Percentiles rank a stretch among this genome's conserved stretches.
phyloP scores from a whole-genome alignment of 2,329 filamentous ascomycete genomes.

The Boeremia exigua region DNA sequence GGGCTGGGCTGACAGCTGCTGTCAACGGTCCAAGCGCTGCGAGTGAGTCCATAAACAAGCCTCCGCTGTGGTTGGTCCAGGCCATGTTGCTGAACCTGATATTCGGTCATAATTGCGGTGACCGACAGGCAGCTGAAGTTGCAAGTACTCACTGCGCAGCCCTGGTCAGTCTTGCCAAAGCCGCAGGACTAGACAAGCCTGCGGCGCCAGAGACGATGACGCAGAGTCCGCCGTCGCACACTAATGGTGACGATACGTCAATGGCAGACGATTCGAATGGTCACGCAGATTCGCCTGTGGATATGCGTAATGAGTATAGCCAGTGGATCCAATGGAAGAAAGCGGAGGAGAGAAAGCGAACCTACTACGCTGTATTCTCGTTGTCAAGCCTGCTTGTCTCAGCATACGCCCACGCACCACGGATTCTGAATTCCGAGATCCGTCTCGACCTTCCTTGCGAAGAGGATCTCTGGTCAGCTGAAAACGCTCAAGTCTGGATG shows the following conservation, averaged over 20 bases:
- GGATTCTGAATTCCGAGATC: constrained; percentile 93
- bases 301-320: constrained; percentile 62
- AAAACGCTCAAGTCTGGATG: constrained; percentile 81
- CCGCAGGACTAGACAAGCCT: constrained; percentile 76
- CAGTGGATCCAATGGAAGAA: constrained; percentile 91
- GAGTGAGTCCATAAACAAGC: constrained; percentile 68
- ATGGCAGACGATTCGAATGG: constrained; percentile 57
- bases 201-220: constrained; percentile 28
- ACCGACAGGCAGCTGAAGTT: constrained; percentile 88
- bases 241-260: constrained; percentile 62
- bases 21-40: constrained; percentile 59
- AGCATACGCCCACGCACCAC: constrained; percentile 90
- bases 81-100: constrained; percentile 96
- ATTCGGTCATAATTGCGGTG: constrained; percentile 92
- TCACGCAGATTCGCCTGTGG: constrained; percentile 52
- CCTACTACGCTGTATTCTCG: constrained; percentile 88
- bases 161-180: constrained; percentile 86
- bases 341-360: constrained; percentile 89
- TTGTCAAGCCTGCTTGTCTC: constrained; percentile 90
- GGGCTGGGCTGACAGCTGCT: constrained; percentile 75
- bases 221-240: constrained; percentile 30
- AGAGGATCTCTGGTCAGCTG: constrained; percentile 86
- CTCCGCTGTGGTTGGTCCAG: constrained; percentile 93
- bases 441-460: constrained; percentile 88
- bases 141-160: constrained; percentile 91